Percentiles rank a stretch among this genome's conserved stretches.
phyloP scores from a whole-genome alignment of 108 stramenopile genomes.

The Fragilariopsis cylindrus region DNA sequence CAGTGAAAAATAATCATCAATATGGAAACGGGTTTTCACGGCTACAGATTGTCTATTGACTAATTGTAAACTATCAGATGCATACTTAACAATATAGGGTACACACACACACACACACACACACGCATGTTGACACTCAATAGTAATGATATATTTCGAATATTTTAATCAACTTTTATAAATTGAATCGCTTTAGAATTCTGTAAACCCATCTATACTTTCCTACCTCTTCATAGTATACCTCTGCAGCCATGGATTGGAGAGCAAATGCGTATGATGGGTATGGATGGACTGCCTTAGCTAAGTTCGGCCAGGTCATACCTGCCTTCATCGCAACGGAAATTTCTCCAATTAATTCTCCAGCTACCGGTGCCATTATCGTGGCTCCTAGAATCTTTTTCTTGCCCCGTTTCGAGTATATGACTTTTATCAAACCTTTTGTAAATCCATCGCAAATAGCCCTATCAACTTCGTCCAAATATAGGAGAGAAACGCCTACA shows the following conservation, averaged over 20 bases:
- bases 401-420: constrained; percentile 38
- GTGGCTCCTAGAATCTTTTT: constrained; percentile 59
- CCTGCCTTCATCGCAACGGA: constrained; percentile 43
- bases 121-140: too few relatives aligned
- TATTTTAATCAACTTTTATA: constrained; percentile 19
- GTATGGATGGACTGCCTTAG: constrained; percentile 64
- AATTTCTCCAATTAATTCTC: constrained; percentile 65
- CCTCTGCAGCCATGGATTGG: constrained; percentile 61
- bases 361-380: constrained; percentile 57
- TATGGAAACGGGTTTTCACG: too few relatives aligned
- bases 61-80: too few relatives aligned
- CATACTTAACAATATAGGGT: too few relatives aligned
- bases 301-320: constrained; percentile 46
- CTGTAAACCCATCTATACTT: constrained; percentile 36
- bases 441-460: constrained; percentile 47
- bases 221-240: constrained; percentile 52
- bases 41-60: too few relatives aligned
- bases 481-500: constrained; percentile 55
- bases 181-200: constrained; percentile 50
- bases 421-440: constrained; percentile 57
- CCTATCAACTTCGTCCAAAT: constrained; percentile 49
- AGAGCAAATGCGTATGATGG: constrained; percentile 58
- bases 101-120: too few relatives aligned
- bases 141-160: too few relatives aligned
- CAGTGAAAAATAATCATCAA: too few relatives aligned